These are phyloP conservation scores for Exophiala sp. DNA, from an alignment of 2,329 filamentous ascomycete species.

Conservation along the genomic window DNA sequence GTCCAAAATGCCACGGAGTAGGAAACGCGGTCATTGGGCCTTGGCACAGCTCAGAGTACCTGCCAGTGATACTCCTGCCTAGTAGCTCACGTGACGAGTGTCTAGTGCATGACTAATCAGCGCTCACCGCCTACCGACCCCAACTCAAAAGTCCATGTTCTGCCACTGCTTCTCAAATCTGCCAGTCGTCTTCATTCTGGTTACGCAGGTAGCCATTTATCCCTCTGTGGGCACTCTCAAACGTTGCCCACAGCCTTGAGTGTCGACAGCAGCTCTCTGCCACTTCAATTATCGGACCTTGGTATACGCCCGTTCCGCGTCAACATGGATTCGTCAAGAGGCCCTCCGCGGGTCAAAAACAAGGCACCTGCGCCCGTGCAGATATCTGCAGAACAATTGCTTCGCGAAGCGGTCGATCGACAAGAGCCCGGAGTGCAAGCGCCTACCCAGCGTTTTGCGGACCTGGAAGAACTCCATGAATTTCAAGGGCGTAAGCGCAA, in stretches of 20 bases:
- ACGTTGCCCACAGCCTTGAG: neutral
- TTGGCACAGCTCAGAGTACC: neutral
- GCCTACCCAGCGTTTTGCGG: slow-evolving; percentile 89
- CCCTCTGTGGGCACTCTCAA: neutral
- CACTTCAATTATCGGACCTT: neutral
- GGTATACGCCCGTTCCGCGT: neutral
- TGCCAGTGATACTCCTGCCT: too few species aligned
- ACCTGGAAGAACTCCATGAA: slow-evolving; percentile 96
- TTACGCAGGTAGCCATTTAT: neutral
- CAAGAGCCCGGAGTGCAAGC: slow-evolving; percentile 84
- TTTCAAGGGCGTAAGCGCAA: slow-evolving; percentile 93
- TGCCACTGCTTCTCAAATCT: neutral
- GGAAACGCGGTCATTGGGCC: neutral
- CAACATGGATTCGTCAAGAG: slow-evolving; percentile 81
- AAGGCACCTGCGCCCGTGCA: slow-evolving; percentile 87
- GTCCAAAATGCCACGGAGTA: slow-evolving; percentile 8
- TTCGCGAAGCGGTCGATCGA: slow-evolving; percentile 92
- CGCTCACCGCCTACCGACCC: neutral
- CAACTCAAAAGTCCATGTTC: neutral
- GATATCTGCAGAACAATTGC: slow-evolving; percentile 93
- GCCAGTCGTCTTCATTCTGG: too few species aligned
- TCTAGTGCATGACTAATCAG: too few species aligned
- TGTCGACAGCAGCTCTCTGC: neutral
- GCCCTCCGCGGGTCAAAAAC: slow-evolving; percentile 95
- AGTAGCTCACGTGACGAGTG: neutral